Conservation (phyloP, 2,329 filamentous ascomycete genomes). For the Colletotrichum sp. region DNA sequence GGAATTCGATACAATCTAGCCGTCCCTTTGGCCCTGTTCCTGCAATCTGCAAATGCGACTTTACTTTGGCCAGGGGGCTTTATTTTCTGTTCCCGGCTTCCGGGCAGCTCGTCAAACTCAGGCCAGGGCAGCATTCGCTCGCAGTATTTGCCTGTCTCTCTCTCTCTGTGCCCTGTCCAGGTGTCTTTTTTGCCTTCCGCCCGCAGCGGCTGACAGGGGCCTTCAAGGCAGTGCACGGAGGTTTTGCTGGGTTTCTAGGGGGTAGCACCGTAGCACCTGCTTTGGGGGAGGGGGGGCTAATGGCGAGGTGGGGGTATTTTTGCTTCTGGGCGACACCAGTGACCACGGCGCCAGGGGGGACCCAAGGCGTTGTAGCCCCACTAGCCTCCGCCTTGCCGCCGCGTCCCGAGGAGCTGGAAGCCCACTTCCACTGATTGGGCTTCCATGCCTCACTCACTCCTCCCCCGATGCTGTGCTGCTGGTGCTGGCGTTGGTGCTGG, state of each 20-base stretch:
- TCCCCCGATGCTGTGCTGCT: neutral
- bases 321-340: neutral
- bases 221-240: neutral
- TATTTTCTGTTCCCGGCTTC: neutral
- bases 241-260: neutral
- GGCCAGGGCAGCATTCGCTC: neutral
- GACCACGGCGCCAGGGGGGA: neutral
- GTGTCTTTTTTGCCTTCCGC: neutral
- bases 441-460: neutral
- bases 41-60: neutral
- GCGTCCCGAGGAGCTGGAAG: slow-evolving; percentile 18
- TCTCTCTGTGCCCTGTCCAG: neutral
- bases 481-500: neutral
- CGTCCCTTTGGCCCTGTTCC: neutral
- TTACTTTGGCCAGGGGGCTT: neutral
- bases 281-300: neutral
- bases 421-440: neutral
- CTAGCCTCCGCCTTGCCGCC: slow-evolving; percentile 13
- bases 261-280: neutral
- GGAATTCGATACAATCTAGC: neutral
- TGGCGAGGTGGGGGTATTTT: neutral
- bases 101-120: neutral
- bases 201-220: neutral
- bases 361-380: neutral
- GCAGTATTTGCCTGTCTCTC: neutral